Evolutionary conservation across 2,329 filamentous ascomycete species (phyloP).

Genomic region (Ophiocordyceps polyrhachis-furcata): DNA sequence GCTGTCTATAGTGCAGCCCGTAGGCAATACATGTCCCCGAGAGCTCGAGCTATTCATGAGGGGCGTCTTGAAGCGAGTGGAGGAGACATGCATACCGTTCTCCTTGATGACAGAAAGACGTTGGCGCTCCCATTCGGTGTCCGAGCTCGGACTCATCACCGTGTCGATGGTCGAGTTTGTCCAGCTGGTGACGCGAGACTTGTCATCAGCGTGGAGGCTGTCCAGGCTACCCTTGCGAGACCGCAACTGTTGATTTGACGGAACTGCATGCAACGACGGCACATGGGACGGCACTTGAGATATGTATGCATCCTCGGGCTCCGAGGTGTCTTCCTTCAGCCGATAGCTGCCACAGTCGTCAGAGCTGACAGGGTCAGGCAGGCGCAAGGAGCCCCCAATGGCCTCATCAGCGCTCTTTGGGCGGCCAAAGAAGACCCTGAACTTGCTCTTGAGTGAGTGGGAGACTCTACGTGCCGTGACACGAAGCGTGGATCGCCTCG

Average conservation of each 20-base stretch:
- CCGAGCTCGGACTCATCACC: constrained; percentile 22
- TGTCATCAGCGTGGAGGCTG: constrained; percentile 29
- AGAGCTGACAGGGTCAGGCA: constrained; percentile 5
- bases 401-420: constrained; percentile 7
- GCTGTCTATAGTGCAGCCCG: constrained; percentile 24
- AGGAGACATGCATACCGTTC: constrained; percentile 21
- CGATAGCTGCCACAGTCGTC: constrained; percentile 14
- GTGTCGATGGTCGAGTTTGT: constrained; percentile 42
- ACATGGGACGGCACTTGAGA: constrained; percentile 28
- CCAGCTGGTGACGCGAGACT: constrained; percentile 57
- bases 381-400: constrained; percentile 1
- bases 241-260: constrained; percentile 24
- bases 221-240: constrained; percentile 37
- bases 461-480: constrained; percentile 43
- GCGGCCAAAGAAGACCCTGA: constrained; percentile 26
- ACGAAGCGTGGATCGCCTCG: constrained; percentile 19
- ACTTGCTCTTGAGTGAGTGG: constrained; percentile 36
- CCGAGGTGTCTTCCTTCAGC: constrained; percentile 12
- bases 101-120: constrained; percentile 48
- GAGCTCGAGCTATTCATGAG: background rate
- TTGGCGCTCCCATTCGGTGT: constrained; percentile 30
- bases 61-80: constrained; percentile 12
- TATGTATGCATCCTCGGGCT: constrained; percentile 23
- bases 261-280: constrained; percentile 29
- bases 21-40: background rate